Conservation (phyloP, 257 asterid genomes). For the Apocynum venetum region DNA sequence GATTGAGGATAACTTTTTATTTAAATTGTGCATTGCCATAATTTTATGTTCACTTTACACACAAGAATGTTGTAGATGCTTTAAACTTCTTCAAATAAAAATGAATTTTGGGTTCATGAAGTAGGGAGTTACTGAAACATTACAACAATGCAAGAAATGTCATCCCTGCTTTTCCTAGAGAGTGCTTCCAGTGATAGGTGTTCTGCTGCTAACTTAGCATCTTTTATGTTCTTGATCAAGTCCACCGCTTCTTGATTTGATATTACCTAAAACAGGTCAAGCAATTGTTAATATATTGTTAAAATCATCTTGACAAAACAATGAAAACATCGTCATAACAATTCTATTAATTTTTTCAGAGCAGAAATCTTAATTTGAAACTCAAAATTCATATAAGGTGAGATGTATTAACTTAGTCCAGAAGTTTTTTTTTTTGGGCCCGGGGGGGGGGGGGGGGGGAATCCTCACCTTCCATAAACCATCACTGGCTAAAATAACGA, state of each 20-base stretch:
- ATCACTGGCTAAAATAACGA: constrained; percentile 78
- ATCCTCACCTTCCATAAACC: constrained; percentile 78
- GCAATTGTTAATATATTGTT: neutral
- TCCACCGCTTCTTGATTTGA: constrained; percentile 89
- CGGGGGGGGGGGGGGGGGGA: neutral
- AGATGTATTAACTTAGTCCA: too few relatives aligned
- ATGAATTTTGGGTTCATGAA: neutral
- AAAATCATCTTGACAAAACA: neutral
- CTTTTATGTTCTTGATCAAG: constrained; percentile 52
- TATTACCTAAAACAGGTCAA: constrained; percentile 54
- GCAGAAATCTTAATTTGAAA: neutral
- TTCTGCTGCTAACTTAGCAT: constrained; percentile 71
- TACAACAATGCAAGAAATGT: constrained; percentile 89
- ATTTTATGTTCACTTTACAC: neutral
- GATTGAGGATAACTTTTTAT: too few relatives aligned
- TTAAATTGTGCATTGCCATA: too few relatives aligned
- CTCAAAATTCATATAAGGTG: neutral
- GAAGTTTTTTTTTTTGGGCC: neutral
- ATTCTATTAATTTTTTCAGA: neutral
- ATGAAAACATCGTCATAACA: neutral
- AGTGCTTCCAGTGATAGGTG: constrained; percentile 58
- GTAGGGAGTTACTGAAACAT: constrained; percentile 44
- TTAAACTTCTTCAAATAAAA: neutral
- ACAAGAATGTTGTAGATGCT: neutral
- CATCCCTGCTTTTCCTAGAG: constrained; percentile 73